Evolutionary conservation across 345 rosid genomes (phyloP).

Genomic region (Hibiscus trionum): DNA sequence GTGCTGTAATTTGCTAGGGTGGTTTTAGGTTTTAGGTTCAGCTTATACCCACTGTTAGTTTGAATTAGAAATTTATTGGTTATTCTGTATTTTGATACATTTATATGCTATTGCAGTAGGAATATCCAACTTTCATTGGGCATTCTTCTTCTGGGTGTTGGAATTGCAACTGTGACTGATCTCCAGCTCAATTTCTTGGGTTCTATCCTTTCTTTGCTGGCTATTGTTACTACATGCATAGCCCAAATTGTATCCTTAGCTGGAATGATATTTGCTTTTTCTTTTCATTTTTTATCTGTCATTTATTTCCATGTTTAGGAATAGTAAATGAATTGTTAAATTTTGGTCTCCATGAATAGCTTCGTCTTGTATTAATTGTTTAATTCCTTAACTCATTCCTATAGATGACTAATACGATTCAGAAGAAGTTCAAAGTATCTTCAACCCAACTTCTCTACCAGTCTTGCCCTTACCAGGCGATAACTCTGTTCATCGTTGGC

Average conservation of each 20-base stretch:
- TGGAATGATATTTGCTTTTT: constrained; percentile 17
- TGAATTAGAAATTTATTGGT: background rate
- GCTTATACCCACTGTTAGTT: background rate
- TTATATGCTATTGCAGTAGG: constrained; percentile 51
- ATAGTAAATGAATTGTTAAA: constrained; percentile 13
- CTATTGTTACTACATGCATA: constrained; percentile 89
- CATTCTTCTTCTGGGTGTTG: constrained; percentile 96
- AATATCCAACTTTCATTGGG: constrained; percentile 67
- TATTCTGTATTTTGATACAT: constrained; percentile 17
- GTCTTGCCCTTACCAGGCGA: constrained; percentile 97
- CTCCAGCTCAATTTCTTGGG: constrained; percentile 95
- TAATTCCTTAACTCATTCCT: constrained; percentile 42
- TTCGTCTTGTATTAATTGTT: constrained; percentile 5
- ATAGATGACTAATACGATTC: constrained; percentile 99
- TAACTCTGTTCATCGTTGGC: constrained; percentile 79
- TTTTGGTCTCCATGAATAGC: background rate
- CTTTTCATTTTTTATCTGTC: background rate
- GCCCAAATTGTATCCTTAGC: constrained; percentile 96
- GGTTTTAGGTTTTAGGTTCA: constrained; percentile 1
- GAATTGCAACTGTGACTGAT: constrained; percentile 98
- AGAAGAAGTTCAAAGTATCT: constrained; percentile 98
- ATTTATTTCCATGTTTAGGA: constrained; percentile 1
- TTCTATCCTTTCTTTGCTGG: constrained; percentile 82
- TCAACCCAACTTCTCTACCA: constrained; percentile 98
- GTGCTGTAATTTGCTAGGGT: background rate